Evolutionary conservation across 768 basidiomycete genomes (phyloP).

Genomic region (Coprinellus aureogranulatus): DNA sequence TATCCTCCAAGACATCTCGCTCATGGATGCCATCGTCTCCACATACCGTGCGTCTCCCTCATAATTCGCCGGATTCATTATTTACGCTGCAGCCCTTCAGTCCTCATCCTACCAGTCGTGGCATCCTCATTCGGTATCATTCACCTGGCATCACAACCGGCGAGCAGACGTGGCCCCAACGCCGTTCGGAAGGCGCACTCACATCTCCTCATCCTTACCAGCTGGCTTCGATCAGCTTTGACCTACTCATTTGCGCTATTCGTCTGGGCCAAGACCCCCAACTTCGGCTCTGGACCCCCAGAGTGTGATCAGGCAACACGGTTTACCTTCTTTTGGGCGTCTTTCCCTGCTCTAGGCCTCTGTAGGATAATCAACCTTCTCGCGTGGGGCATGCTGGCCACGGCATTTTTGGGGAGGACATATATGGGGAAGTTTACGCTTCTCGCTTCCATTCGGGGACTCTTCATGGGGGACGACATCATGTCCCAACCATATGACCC

Average conservation of each 20-base stretch:
- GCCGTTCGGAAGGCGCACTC: constrained; percentile 20
- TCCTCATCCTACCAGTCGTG: constrained; percentile 22
- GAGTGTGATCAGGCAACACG: constrained; percentile 22
- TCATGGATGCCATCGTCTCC: constrained; percentile 25
- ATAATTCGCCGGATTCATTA: neutral
- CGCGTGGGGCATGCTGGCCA: constrained; percentile 18
- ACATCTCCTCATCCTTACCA: constrained; percentile 23
- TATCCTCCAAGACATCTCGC: constrained; percentile 14
- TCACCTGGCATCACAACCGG: constrained; percentile 8
- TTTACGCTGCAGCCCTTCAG: constrained; percentile 5
- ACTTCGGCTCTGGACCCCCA: constrained; percentile 16
- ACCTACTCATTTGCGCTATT: constrained; percentile 26
- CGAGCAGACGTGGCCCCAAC: constrained; percentile 10
- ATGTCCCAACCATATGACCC: constrained; percentile 19
- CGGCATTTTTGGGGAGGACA: constrained; percentile 18
- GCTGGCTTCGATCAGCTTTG: constrained; percentile 25
- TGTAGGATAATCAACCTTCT: constrained; percentile 20
- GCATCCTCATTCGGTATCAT: constrained; percentile 24
- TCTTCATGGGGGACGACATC: constrained; percentile 18
- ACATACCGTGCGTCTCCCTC: constrained; percentile 17
- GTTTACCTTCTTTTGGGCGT: constrained; percentile 25
- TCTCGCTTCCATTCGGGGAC: constrained; percentile 15
- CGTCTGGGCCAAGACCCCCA: constrained; percentile 24
- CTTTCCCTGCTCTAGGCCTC: constrained; percentile 21
- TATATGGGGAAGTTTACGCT: constrained; percentile 17